Conservation (phyloP, 2,329 filamentous ascomycete genomes). For the Orbilia blumenaviensis region DNA sequence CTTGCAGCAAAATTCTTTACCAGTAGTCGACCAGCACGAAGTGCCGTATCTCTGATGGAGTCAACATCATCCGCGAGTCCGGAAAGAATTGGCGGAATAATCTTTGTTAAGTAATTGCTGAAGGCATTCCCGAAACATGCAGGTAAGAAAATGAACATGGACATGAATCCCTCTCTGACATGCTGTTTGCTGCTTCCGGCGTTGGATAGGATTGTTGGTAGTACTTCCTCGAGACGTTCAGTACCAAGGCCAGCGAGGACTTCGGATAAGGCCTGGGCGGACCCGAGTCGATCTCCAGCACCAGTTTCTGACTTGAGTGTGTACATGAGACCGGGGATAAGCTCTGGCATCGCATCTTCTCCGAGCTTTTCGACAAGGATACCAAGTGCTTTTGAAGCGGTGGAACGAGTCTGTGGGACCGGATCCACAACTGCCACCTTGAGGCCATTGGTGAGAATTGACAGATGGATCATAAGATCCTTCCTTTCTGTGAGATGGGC, state of each 20-base stretch:
- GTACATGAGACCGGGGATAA: slow-evolving; percentile 96
- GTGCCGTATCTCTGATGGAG: slow-evolving; percentile 93
- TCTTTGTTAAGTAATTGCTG: slow-evolving; percentile 90
- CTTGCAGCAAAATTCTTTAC: slow-evolving; percentile 98
- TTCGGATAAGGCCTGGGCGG: slow-evolving; percentile 93
- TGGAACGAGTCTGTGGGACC: slow-evolving; percentile 93
- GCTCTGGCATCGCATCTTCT: slow-evolving; percentile 93
- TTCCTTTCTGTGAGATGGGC: slow-evolving; percentile 96
- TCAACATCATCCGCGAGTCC: slow-evolving; percentile 96
- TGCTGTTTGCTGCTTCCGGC: slow-evolving; percentile 88
- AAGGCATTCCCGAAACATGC: slow-evolving; percentile 99
- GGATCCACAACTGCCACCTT: slow-evolving; percentile 91
- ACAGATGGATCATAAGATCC: slow-evolving; percentile 88
- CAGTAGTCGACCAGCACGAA: slow-evolving; percentile 88
- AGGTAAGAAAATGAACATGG: slow-evolving; percentile 97
- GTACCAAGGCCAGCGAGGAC: slow-evolving; percentile 95
- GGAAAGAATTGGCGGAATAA: slow-evolving; percentile 92
- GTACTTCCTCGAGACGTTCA: slow-evolving; percentile 87
- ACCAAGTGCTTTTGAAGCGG: slow-evolving; percentile 91
- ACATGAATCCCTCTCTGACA: slow-evolving; percentile 98
- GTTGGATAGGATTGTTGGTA: slow-evolving; percentile 96
- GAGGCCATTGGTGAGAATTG: slow-evolving; percentile 88
- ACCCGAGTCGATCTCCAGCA: slow-evolving; percentile 93
- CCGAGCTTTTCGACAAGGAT: slow-evolving; percentile 98
- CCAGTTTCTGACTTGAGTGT: slow-evolving; percentile 97